Conservation (phyloP, 495 filamentous ascomycete genomes). For the Usnea hakonensis region DNA sequence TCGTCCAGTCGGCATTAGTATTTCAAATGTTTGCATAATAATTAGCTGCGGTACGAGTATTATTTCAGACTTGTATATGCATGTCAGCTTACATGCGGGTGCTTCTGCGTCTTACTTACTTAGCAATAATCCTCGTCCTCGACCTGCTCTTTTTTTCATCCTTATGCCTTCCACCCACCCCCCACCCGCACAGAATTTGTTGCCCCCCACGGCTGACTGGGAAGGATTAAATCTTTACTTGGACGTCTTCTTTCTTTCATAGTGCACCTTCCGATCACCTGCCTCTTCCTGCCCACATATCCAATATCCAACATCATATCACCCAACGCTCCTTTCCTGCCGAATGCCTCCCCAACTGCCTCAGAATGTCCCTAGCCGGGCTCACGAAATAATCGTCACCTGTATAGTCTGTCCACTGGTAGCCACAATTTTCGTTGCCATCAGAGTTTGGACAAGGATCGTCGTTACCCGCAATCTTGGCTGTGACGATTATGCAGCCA, state of each 20-base stretch:
- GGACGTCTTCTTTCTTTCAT: background rate
- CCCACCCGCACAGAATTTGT: background rate
- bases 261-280: background rate
- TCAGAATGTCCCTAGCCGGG: background rate
- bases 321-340: background rate
- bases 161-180: background rate
- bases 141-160: no score
- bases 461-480: conserved; percentile 8
- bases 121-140: no score
- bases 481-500: conserved; percentile 9
- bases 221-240: background rate
- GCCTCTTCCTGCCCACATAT: background rate
- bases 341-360: conserved; percentile 1
- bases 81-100: background rate
- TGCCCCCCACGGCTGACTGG: background rate
- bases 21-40: no score
- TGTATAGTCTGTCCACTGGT: conserved; percentile 11
- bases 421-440: background rate
- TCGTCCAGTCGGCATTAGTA: no score
- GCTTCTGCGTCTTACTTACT: background rate
- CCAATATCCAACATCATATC: background rate
- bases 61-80: no score
- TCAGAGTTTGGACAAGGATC: conserved; percentile 9
- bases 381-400: background rate
- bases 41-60: no score